Percentiles rank a stretch among this genome's conserved stretches.
These are phyloP conservation scores for Linum tenue DNA, from an alignment of 345 rosid species.

Conservation along the genomic window DNA sequence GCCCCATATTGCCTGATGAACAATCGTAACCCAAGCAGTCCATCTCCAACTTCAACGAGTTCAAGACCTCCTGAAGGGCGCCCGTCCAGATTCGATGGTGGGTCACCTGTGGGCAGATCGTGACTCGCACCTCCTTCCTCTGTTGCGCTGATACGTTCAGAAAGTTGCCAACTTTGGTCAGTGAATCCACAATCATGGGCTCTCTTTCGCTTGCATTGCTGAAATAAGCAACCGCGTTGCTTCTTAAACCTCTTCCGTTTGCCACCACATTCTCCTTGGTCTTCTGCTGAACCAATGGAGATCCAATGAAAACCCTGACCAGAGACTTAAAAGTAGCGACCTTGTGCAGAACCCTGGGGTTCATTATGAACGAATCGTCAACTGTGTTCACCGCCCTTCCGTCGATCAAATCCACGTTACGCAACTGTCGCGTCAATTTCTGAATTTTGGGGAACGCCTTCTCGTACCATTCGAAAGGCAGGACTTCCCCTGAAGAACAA, in stretches of 20 bases:
- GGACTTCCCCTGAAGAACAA: constrained; percentile 21
- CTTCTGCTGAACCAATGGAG: constrained; percentile 43
- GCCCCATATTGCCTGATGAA: constrained; percentile 34
- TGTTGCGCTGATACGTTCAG: constrained; percentile 63
- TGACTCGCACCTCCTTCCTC: constrained; percentile 46
- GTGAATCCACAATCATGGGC: constrained; percentile 41
- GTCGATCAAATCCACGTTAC: constrained; percentile 42
- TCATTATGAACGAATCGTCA: constrained; percentile 30
- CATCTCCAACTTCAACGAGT: constrained; percentile 42
- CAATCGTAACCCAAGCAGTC: constrained; percentile 27
- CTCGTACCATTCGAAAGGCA: constrained; percentile 42
- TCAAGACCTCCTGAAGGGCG: constrained; percentile 45
- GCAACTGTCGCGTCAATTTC: constrained; percentile 33
- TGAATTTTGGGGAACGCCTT: constrained; percentile 34
- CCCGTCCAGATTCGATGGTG: constrained; percentile 62
- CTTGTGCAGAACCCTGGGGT: constrained; percentile 27
- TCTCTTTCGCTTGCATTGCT: constrained; percentile 39
- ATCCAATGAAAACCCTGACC: constrained; percentile 52
- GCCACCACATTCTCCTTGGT: constrained; percentile 19
- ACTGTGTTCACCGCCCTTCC: constrained; percentile 39
- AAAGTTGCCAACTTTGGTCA: constrained; percentile 45
- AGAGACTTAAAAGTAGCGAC: constrained; percentile 53
- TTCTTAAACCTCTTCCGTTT: constrained; percentile 12
- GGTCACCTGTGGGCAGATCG: constrained; percentile 60
- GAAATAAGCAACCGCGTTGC: constrained; percentile 23